Base-by-base conservation (phyloP, 257 asterid genomes). In the Petunia axillaris region DNA sequence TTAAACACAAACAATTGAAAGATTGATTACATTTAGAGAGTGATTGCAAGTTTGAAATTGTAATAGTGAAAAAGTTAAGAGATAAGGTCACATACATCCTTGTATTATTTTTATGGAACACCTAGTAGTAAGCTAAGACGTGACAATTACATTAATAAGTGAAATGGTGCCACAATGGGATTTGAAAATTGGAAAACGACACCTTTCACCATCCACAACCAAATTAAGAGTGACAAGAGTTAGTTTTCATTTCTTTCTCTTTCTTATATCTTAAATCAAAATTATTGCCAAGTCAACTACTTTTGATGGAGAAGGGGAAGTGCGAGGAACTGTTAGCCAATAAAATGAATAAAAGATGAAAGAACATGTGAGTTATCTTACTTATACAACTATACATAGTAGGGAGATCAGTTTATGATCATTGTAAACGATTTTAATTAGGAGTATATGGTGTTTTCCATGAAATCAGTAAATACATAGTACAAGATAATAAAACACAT, bases 281-380 rank as follows among this genome's bases (percentile, higher is more conserved):
- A 71, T 48, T 8, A 48, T 48, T 39, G 36, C 11, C 35, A 48
- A 71, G 77, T 71, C 62, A 71, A 71, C 77, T 71, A 71, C 4
- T 71, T 8, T 50, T 71, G 58, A 16, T 4, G 16, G 6, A 16
- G 10, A 39, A 48, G 43, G 16, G 44, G 11, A 50, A 50, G 62
- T 35, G 60, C 40, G 25, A 48, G 59, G 25, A 48, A 11, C 59
- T 43, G 25, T 48, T 39, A n/a, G n/a, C 25, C 58, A 53, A 55
- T 60, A 8, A 62, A 62, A 35, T 62, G 41, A 62, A 3, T 36
- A 62, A n/a, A 58, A 6, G 4, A 55, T 55, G 62, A 55, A 55
- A 55, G 8, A 4, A 55, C 25, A 55, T 14, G n/a, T 4, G 8
- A 25, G 5, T 13, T 15, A 5, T 55, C 62, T 55, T 55, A 48